Base-by-base conservation (phyloP, 2,329 filamentous ascomycete species). In the Fusarium sp. region DNA sequence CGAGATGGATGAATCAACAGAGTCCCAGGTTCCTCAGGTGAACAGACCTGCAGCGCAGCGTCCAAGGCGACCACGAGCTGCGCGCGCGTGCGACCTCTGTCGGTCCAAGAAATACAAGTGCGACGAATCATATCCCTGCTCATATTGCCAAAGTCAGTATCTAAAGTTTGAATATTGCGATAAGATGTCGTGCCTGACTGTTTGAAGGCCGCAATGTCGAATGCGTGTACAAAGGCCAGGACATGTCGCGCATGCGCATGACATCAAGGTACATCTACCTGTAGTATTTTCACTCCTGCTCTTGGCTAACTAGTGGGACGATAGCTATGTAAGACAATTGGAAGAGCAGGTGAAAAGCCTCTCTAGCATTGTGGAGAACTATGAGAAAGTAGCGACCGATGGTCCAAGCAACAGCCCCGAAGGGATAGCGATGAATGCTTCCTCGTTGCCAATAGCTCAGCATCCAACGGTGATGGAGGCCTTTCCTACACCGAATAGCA, bases 211-310 rank as follows among this genome's bases (percentile, higher is more conserved):
- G 55, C 8, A 48, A 58, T 58, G 55, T 58, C 8, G 41, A 58
- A 36, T 56, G 55, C 8, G 55, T 58, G 4, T 48, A 58, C 55
- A 58, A 48, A 35, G 41, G 55, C 24, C 55, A 58, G 41, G 30
- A 58, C 28, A 56, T 58, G 41, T 58, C 55, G 30, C 55, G 55
- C 4, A 58, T 58, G 39, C 55, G 41, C 39, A 58, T 58, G 14
- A 48, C 55, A 28, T 58, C 55, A 36, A 48, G 55, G 55, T 48
- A 48, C 1, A 22, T 7, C 41, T 9, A 4, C 22, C 22, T 26
- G 1, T n/a, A 7, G 7, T 4, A 22, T 36, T 12, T 12, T 36
- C n/a, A 17, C 8, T 13, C 22, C 7, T 26, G 5, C 24, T 24
- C 13, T 18, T 9, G n/a, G n/a, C 55, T 48, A 6, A 58, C 20